phyloP scores from a whole-genome alignment of 2,329 filamentous ascomycete genomes.

The Thermoascus crustaceus region DNA sequence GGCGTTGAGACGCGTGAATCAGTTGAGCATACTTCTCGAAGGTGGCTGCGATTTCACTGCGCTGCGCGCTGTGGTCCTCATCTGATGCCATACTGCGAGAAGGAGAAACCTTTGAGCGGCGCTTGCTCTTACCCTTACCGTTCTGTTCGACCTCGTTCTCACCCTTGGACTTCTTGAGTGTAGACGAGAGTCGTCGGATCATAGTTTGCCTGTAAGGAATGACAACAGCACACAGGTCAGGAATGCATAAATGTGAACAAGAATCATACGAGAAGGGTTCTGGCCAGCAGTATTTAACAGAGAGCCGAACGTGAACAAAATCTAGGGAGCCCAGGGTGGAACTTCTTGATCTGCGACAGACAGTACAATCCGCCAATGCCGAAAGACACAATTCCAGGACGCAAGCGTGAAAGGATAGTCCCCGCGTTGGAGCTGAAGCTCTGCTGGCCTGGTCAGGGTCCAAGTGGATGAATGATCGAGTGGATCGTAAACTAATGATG shows the following conservation, averaged over 20 bases:
- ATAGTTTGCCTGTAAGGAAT: conserved; percentile 19
- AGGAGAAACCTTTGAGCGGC: conserved; percentile 24
- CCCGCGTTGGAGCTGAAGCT: background rate
- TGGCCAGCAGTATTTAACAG: background rate
- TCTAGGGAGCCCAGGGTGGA: background rate
- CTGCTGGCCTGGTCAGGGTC: background rate
- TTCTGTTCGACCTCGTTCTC: conserved; percentile 27
- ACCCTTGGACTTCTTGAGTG: conserved; percentile 31
- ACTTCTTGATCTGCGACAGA: background rate
- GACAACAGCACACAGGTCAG: conserved; percentile 1
- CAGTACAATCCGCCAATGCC: background rate
- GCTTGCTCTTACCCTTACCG: conserved; percentile 22
- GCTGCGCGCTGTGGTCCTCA: conserved; percentile 25
- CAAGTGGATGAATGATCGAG: background rate
- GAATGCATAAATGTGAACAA: background rate
- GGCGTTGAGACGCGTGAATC: conserved; percentile 49
- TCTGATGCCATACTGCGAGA: conserved; percentile 17
- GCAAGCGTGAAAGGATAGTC: background rate
- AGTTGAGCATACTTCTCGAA: conserved; percentile 41
- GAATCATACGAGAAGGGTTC: background rate
- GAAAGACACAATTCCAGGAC: background rate
- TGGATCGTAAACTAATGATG: background rate
- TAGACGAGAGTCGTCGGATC: conserved; percentile 33
- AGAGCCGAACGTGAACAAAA: background rate
- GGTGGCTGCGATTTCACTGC: conserved; percentile 31